A percentile compares a stretch with the other conserved stretches of the same genome.
phyloP scores from a whole-genome alignment of 116 monocot genomes.

The Dioscorea cayenensis region DNA sequence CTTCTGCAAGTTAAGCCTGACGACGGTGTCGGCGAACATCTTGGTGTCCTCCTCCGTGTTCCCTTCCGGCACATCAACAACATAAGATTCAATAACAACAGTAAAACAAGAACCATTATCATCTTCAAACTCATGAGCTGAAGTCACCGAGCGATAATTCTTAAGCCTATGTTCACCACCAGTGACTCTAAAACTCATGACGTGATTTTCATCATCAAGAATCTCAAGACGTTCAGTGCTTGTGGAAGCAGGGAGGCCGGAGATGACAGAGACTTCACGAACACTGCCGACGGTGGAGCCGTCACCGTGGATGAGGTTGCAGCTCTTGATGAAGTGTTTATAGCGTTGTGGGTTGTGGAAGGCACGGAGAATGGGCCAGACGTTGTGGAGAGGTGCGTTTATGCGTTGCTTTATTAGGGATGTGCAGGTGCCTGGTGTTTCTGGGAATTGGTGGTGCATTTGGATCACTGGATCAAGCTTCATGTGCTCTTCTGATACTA shows the following conservation, averaged over 20 bases:
- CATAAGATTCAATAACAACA: slow-evolving; percentile 64
- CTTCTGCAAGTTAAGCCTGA: slow-evolving; percentile 62
- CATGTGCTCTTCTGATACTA: background rate
- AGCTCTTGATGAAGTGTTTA: slow-evolving; percentile 68
- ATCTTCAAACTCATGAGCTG: slow-evolving; percentile 25
- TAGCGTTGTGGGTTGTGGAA: slow-evolving; percentile 57
- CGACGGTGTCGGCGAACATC: slow-evolving; percentile 55
- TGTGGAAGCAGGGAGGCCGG: slow-evolving; percentile 59
- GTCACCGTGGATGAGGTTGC: slow-evolving; percentile 17
- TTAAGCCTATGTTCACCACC: slow-evolving; percentile 52
- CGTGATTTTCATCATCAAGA: slow-evolving; percentile 35
- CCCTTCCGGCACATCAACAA: slow-evolving; percentile 64
- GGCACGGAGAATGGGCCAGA: slow-evolving; percentile 56
- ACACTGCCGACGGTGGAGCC: slow-evolving; percentile 36
- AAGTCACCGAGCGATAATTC: slow-evolving; percentile 57
- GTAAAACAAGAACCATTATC: slow-evolving; percentile 9
- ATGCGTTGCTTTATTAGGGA: slow-evolving; percentile 54
- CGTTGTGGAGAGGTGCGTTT: slow-evolving; percentile 33
- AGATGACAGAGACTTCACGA: slow-evolving; percentile 51
- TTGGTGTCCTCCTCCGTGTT: slow-evolving; percentile 57
- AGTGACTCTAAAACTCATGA: slow-evolving; percentile 50
- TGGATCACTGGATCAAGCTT: slow-evolving; percentile 33
- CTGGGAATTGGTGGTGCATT: slow-evolving; percentile 30
- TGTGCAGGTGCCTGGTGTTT: slow-evolving; percentile 25
- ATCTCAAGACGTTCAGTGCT: slow-evolving; percentile 63